These are phyloP conservation scores for Aurinia saxatilis DNA, from an alignment of 345 rosid genomes.

Conservation along the genomic window DNA sequence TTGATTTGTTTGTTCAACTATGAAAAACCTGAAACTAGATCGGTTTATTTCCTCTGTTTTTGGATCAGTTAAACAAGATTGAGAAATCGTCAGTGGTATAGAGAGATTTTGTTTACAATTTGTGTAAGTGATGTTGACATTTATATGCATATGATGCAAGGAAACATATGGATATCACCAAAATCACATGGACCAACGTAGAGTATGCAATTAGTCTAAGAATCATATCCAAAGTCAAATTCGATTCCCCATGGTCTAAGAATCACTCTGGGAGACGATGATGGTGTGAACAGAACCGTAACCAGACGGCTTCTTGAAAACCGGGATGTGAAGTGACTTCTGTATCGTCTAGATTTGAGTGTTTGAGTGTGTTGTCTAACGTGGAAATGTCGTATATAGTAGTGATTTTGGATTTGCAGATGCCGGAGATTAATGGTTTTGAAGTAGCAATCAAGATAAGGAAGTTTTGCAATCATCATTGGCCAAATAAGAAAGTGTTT, in stretches of 20 bases:
- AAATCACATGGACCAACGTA: slow-evolving; percentile 54
- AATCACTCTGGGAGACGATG: slow-evolving; percentile 65
- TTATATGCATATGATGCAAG: slow-evolving; percentile 86
- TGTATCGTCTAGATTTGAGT: slow-evolving; percentile 84
- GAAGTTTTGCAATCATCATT: too few relatives aligned
- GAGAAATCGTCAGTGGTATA: neutral
- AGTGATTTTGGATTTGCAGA: too few relatives aligned
- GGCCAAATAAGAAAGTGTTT: too few relatives aligned
- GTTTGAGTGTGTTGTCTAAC: slow-evolving; percentile 55
- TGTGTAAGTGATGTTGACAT: neutral
- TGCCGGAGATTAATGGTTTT: too few relatives aligned
- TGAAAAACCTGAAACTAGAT: too few relatives aligned
- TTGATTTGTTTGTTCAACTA: too few relatives aligned
- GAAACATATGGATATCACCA: slow-evolving; percentile 69
- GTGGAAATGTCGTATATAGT: slow-evolving; percentile 47
- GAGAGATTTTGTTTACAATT: neutral
- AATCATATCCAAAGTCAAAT: slow-evolving; percentile 36
- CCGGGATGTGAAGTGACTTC: slow-evolving; percentile 79
- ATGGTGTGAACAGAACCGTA: slow-evolving; percentile 63
- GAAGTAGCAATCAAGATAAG: too few relatives aligned
- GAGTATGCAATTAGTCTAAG: slow-evolving; percentile 66
- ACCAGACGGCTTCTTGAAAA: slow-evolving; percentile 79
- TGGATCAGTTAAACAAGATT: neutral
- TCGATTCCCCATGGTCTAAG: slow-evolving; percentile 61
- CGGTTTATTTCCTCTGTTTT: neutral